Conservation (phyloP, 257 asterid species). For the Nicotiana paniculata region DNA sequence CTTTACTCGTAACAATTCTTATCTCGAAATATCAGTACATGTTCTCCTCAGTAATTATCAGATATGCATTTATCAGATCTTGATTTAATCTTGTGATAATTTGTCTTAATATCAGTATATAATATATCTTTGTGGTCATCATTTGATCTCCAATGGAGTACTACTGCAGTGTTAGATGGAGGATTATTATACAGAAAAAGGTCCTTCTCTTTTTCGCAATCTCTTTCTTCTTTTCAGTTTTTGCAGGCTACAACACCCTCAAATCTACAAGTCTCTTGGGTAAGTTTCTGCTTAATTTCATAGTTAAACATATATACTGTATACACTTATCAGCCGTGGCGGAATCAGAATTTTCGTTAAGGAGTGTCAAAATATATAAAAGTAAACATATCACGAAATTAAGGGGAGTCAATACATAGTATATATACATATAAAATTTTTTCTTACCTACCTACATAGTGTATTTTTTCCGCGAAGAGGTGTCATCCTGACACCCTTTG, state of each 20-base stretch:
- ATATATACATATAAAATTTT: no score
- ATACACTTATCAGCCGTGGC: background rate
- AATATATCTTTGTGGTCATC: background rate
- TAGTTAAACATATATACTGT: background rate
- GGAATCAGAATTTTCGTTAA: no score
- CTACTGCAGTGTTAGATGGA: constrained; percentile 11
- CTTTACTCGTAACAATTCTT: no score
- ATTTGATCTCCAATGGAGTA: constrained; percentile 13
- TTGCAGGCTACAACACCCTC: background rate
- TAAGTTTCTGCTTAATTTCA: constrained; percentile 1
- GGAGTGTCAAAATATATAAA: no score
- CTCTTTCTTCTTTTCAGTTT: constrained; percentile 7
- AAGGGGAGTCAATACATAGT: no score
- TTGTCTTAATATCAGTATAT: background rate
- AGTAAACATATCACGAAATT: no score
- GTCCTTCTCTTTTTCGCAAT: background rate
- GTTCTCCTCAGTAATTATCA: no score
- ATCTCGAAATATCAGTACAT: background rate
- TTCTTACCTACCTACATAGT: no score
- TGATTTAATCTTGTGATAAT: background rate
- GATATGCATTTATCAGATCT: no score
- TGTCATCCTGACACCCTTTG: no score
- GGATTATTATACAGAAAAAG: constrained; percentile 10
- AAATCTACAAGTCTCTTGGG: constrained; percentile 14
- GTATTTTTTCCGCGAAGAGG: no score